phyloP scores from a whole-genome alignment of 257 asterid genomes.

The Fraxinus cuspidata region DNA sequence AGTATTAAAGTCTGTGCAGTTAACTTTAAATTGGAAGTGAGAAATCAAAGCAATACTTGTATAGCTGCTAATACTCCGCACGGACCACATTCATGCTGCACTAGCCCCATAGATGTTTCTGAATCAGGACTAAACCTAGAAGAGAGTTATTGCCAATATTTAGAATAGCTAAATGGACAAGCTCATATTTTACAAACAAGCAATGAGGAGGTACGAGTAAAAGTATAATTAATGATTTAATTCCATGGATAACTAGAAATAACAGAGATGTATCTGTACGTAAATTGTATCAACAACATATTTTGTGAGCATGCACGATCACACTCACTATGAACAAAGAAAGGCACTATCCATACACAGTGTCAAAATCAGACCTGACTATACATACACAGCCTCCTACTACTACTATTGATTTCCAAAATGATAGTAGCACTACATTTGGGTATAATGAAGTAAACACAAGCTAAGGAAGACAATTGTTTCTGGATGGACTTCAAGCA shows the following conservation, averaged over 20 bases:
- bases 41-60: slow-evolving; percentile 63
- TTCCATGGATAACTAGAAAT: slow-evolving; percentile 4
- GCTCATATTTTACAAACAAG: slow-evolving; percentile 4
- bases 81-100: slow-evolving; percentile 99
- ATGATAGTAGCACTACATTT: background rate
- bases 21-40: slow-evolving; percentile 24
- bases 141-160: slow-evolving; percentile 16
- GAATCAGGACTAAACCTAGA: slow-evolving; percentile 89
- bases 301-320: background rate
- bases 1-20: background rate
- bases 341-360: background rate
- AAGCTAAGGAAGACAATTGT: background rate
- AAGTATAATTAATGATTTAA: slow-evolving; percentile 16
- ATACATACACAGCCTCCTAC: background rate
- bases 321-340: background rate
- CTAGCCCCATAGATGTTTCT: slow-evolving; percentile 94
- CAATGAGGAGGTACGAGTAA: background rate
- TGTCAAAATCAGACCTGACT: background rate
- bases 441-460: slow-evolving; percentile 6
- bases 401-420: background rate
- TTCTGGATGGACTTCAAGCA: background rate
- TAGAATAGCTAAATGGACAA: slow-evolving; percentile 22
- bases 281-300: slow-evolving; percentile 8
- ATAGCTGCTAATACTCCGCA: slow-evolving; percentile 97
- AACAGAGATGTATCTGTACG: background rate